A percentile compares a stretch with the other conserved stretches of the same genome.
Conservation (phyloP, 2,329 filamentous ascomycete genomes). For the Microsporum ferrugineum region DNA sequence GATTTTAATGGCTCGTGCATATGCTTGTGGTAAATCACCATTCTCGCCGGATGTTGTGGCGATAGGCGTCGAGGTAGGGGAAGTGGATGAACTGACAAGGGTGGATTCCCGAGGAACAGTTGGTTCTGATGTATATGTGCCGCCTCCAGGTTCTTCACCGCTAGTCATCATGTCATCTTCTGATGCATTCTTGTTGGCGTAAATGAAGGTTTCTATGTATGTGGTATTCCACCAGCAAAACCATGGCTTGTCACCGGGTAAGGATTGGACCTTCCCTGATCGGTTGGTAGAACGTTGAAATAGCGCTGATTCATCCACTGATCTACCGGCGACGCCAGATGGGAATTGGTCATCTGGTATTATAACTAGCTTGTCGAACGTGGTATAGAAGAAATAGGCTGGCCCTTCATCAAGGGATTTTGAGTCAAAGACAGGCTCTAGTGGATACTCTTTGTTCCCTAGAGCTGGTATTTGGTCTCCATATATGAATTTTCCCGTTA, state of each 20-base stretch:
- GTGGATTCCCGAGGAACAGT: slow-evolving; percentile 1
- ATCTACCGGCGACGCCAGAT: slow-evolving; percentile 7
- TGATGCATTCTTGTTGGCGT: slow-evolving; percentile 34
- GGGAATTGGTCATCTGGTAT: slow-evolving; percentile 30
- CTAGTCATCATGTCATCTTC: slow-evolving; percentile 5
- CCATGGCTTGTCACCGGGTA: slow-evolving; percentile 53
- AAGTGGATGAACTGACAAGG: background rate
- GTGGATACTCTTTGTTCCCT: slow-evolving; percentile 30
- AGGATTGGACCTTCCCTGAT: slow-evolving; percentile 30
- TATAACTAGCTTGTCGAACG: slow-evolving; percentile 55
- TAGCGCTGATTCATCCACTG: slow-evolving; percentile 16
- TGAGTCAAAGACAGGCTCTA: slow-evolving; percentile 48
- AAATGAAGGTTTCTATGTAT: slow-evolving; percentile 56
- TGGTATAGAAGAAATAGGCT: slow-evolving; percentile 51
- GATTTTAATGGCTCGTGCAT: slow-evolving; percentile 53
- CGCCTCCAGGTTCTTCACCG: background rate
- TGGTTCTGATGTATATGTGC: background rate
- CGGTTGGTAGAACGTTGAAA: slow-evolving; percentile 20
- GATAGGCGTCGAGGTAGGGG: slow-evolving; percentile 11
- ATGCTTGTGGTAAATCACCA: slow-evolving; percentile 17
- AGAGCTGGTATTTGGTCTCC: slow-evolving; percentile 50
- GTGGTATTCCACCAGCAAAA: slow-evolving; percentile 61
- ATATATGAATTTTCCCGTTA: slow-evolving; percentile 41
- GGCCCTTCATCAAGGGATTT: slow-evolving; percentile 47
- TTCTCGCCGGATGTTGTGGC: slow-evolving; percentile 2